Conservation (phyloP, 2,329 filamentous ascomycete genomes). For the Penicillium hesseltinei region DNA sequence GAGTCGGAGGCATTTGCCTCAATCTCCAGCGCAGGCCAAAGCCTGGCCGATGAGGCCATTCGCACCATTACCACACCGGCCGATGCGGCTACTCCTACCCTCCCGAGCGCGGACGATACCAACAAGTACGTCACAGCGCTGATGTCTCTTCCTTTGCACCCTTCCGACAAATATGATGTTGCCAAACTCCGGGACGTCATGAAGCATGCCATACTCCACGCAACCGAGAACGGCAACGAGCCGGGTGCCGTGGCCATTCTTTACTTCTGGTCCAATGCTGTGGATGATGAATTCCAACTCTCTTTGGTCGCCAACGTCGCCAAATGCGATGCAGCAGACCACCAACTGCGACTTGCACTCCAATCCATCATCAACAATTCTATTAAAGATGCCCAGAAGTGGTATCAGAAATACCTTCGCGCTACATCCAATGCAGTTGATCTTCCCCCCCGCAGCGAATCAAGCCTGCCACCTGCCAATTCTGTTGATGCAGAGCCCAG, state of each 20-base stretch:
- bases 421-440: background rate
- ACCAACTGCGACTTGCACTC: slow-evolving; percentile 13
- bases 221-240: background rate
- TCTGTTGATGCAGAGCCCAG: slow-evolving; percentile 36
- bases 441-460: slow-evolving; percentile 28
- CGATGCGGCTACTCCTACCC: background rate
- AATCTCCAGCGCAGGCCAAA: background rate
- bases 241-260: slow-evolving; percentile 13
- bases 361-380: slow-evolving; percentile 13
- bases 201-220: slow-evolving; percentile 7
- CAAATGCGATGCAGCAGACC: background rate
- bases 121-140: slow-evolving; percentile 12
- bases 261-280: slow-evolving; percentile 18
- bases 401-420: slow-evolving; percentile 14
- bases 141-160: slow-evolving; percentile 11
- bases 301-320: slow-evolving; percentile 20
- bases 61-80: slow-evolving; percentile 2
- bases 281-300: slow-evolving; percentile 19
- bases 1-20: background rate
- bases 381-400: slow-evolving; percentile 11
- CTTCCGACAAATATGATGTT: slow-evolving; percentile 17
- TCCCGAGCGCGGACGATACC: background rate
- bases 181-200: slow-evolving; percentile 13
- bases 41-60: slow-evolving; percentile 1
- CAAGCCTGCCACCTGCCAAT: slow-evolving; percentile 42